Conservation (phyloP, 2,329 filamentous ascomycete species). For the Penicillium digitatum region DNA sequence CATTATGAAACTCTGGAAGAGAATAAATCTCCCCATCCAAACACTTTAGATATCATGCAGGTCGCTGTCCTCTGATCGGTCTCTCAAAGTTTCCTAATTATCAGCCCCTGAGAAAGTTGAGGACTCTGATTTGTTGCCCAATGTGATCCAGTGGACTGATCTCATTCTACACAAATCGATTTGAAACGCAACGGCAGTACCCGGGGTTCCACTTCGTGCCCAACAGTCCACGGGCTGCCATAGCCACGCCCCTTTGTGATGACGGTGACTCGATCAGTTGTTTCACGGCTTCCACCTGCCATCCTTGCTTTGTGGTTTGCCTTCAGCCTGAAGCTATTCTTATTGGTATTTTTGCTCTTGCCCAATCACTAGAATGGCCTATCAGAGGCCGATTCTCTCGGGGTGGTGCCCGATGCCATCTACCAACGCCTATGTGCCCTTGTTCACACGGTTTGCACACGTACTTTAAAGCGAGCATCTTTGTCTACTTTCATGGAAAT, state of each 20-base stretch:
- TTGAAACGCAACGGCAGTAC: conserved; percentile 9
- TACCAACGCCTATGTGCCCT: conserved; percentile 21
- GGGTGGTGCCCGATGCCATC: conserved; percentile 24
- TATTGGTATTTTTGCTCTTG: conserved; percentile 12
- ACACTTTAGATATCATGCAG: neutral
- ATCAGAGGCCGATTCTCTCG: conserved; percentile 16
- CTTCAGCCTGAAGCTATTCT: conserved; percentile 22
- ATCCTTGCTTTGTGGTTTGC: conserved; percentile 7
- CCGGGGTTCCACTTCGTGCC: conserved; percentile 10
- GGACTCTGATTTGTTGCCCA: conserved; percentile 5
- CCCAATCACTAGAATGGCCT: conserved; percentile 22
- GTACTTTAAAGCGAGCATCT: conserved; percentile 11
- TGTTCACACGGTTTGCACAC: conserved; percentile 10
- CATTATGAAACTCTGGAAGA: neutral
- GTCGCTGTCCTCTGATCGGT: neutral
- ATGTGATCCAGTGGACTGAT: conserved; percentile 4
- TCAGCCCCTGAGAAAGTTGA: neutral
- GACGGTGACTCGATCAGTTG: conserved; percentile 1
- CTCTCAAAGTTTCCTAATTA: neutral
- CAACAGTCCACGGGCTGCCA: conserved; percentile 7
- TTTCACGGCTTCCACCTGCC: conserved; percentile 13
- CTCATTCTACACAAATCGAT: conserved; percentile 1
- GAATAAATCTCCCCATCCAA: neutral
- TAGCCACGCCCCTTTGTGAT: conserved; percentile 6
- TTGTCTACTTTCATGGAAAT: conserved; percentile 17